Evolutionary conservation across 2,329 filamentous ascomycete species (phyloP).

Genomic region (Scytalidium sp.): DNA sequence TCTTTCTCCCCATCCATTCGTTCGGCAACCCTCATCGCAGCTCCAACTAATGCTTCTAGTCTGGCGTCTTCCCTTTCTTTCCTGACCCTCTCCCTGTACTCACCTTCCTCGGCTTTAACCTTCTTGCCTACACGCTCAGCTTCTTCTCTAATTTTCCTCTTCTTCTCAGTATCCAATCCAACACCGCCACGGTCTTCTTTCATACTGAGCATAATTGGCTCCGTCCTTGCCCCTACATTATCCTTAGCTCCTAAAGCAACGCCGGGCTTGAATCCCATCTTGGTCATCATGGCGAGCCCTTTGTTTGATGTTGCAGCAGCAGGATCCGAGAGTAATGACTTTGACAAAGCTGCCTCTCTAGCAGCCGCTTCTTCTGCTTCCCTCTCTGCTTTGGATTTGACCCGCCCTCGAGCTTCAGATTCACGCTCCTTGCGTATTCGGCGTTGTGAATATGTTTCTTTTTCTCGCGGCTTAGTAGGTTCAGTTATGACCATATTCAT

Average conservation of each 20-base stretch:
- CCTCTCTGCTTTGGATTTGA: slow-evolving; percentile 80
- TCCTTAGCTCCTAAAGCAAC: slow-evolving; percentile 67
- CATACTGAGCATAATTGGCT: slow-evolving; percentile 73
- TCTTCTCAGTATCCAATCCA: slow-evolving; percentile 78
- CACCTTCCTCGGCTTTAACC: slow-evolving; percentile 61
- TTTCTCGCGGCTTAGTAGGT: slow-evolving; percentile 40
- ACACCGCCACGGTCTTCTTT: slow-evolving; percentile 83
- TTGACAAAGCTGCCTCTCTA: slow-evolving; percentile 73
- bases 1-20: slow-evolving; percentile 49
- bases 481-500: slow-evolving; percentile 93
- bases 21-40: slow-evolving; percentile 81
- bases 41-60: slow-evolving; percentile 66
- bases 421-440: slow-evolving; percentile 44
- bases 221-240: slow-evolving; percentile 41
- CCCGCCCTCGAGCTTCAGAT: slow-evolving; percentile 63
- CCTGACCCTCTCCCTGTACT: slow-evolving; percentile 71
- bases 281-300: slow-evolving; percentile 94
- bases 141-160: slow-evolving; percentile 68
- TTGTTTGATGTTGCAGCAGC: slow-evolving; percentile 64
- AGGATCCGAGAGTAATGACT: slow-evolving; percentile 62
- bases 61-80: slow-evolving; percentile 67
- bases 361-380: slow-evolving; percentile 69
- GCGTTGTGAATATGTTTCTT: slow-evolving; percentile 62
- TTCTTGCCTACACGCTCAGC: slow-evolving; percentile 57
- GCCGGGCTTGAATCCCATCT: slow-evolving; percentile 83